Evolutionary conservation across 345 rosid genomes (phyloP).

Genomic region (Populus alba): DNA sequence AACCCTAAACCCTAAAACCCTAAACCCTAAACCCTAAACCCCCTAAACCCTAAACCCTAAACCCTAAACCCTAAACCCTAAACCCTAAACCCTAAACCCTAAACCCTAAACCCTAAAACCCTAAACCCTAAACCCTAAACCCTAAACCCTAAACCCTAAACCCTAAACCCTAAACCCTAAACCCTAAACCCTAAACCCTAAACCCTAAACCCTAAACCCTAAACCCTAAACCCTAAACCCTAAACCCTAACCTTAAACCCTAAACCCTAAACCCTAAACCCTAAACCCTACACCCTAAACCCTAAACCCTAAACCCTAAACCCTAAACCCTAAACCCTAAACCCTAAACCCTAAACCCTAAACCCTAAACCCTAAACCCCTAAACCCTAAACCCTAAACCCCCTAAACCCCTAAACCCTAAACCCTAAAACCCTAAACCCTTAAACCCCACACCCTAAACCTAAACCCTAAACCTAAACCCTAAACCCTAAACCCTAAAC

Average conservation of each 20-base stretch:
- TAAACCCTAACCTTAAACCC: slow-evolving; percentile 21
- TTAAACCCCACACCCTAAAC: slow-evolving; percentile 15
- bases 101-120: slow-evolving; percentile 19
- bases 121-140: slow-evolving; percentile 30
- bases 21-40: too few relatives aligned
- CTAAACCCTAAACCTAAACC: slow-evolving; percentile 9
- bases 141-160: slow-evolving; percentile 24
- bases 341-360: slow-evolving; percentile 19
- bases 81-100: slow-evolving; percentile 27
- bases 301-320: slow-evolving; percentile 16
- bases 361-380: slow-evolving; percentile 12
- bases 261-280: slow-evolving; percentile 19
- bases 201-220: slow-evolving; percentile 17
- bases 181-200: slow-evolving; percentile 24
- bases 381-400: neutral
- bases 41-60: slow-evolving; percentile 29
- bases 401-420: slow-evolving; percentile 13
- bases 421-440: slow-evolving; percentile 19
- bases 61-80: slow-evolving; percentile 33
- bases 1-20: slow-evolving; percentile 22
- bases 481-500: slow-evolving; percentile 18
- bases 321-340: slow-evolving; percentile 17
- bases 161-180: slow-evolving; percentile 23
- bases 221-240: slow-evolving; percentile 3
- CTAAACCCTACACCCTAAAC: slow-evolving; percentile 20